Percentiles rank a stretch among this genome's conserved stretches.
Conservation (phyloP, 805 yeast genomes). For the Ogataea dorogensis region DNA sequence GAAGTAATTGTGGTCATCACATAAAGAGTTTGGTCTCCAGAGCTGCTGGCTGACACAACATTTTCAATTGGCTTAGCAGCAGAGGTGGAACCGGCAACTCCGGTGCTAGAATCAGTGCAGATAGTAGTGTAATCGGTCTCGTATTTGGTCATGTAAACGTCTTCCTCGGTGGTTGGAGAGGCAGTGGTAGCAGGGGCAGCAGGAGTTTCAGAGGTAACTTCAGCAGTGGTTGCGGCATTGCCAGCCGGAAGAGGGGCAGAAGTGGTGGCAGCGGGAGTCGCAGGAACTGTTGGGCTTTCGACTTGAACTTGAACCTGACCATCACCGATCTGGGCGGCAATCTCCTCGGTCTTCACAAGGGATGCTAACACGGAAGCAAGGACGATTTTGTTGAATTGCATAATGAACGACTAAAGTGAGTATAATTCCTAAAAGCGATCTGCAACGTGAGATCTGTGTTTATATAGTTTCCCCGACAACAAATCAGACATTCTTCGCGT, state of each 20-base stretch:
- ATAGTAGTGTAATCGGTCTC: conserved; percentile 8
- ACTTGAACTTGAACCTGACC: conserved; percentile 24
- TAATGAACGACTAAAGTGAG: conserved; percentile 20
- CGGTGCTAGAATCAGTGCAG: conserved; percentile 7
- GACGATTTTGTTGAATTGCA: conserved; percentile 25
- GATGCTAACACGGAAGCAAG: conserved; percentile 11
- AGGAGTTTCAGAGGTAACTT: conserved; percentile 4
- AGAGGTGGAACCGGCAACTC: conserved; percentile 4
- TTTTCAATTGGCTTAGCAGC: too few relatives aligned
- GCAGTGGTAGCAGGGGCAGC: conserved; percentile 11
- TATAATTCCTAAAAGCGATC: not conserved
- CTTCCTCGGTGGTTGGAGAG: conserved; percentile 2
- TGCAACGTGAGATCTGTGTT: not conserved
- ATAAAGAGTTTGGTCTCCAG: conserved; percentile 10
- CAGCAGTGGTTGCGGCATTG: conserved; percentile 5
- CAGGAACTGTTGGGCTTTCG: not conserved
- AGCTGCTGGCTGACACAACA: conserved; percentile 13
- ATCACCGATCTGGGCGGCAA: conserved; percentile 25
- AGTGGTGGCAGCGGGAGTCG: conserved; percentile 2
- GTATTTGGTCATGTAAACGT: conserved; percentile 2
- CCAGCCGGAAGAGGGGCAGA: too few relatives aligned
- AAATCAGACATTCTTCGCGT: conserved; percentile 8
- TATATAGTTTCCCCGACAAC: conserved; percentile 4
- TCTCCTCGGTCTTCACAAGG: conserved; percentile 13
- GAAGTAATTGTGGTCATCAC: conserved; percentile 16